These are phyloP conservation scores for Noccaea caerulescens DNA, from an alignment of 345 rosid species.

Conservation along the genomic window DNA sequence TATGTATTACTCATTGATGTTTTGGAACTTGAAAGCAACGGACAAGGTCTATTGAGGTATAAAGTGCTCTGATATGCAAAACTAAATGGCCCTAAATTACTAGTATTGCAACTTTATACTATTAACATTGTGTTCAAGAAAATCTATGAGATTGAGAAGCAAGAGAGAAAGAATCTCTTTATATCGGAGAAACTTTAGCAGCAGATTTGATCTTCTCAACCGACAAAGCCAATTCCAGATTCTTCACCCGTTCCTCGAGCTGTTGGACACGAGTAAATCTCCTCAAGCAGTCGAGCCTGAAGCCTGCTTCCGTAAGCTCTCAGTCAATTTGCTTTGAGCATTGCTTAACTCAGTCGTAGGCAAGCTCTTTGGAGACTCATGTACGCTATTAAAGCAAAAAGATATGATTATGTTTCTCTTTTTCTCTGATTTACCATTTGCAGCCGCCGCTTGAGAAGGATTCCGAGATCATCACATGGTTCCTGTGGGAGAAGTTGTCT, in stretches of 20 bases:
- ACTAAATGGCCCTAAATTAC: too few species aligned
- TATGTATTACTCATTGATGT: background rate
- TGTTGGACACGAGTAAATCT: background rate
- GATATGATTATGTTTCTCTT: background rate
- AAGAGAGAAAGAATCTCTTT: constrained; percentile 18
- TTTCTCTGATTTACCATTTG: constrained; percentile 11
- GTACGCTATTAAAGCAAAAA: constrained; percentile 7
- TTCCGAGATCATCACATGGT: background rate
- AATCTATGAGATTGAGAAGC: constrained; percentile 13
- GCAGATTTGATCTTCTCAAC: background rate
- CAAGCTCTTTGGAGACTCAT: constrained; percentile 16
- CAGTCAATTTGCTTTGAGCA: background rate
- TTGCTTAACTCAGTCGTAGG: constrained; percentile 15
- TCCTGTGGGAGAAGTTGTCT: constrained; percentile 20
- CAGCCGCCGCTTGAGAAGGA: constrained; percentile 29
- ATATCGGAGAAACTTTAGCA: constrained; percentile 3
- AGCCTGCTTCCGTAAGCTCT: constrained; percentile 2
- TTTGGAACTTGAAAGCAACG: constrained; percentile 19
- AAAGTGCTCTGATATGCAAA: background rate
- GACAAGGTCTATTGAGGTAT: background rate
- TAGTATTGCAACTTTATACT: too few species aligned
- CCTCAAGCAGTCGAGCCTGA: constrained; percentile 23
- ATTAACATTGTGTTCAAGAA: too few species aligned
- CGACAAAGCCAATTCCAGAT: too few species aligned
- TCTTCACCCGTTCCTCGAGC: constrained; percentile 1